A percentile compares a stretch with the other conserved stretches of the same genome.
phyloP scores from a whole-genome alignment of 176 grass and related monocot genomes.

The Phyllostachys edulis region DNA sequence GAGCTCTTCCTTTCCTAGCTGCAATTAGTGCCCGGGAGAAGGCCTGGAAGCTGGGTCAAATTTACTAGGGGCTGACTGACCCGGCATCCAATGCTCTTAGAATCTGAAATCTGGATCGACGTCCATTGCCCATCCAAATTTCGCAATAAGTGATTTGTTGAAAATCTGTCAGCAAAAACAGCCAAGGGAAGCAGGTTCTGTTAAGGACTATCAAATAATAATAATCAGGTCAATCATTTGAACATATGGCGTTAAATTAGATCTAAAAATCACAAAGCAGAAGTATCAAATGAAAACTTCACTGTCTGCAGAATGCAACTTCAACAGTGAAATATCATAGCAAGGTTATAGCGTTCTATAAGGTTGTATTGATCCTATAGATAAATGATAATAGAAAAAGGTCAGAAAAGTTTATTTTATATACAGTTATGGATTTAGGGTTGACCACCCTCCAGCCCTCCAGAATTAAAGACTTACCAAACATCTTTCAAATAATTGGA shows the following conservation, averaged over 20 bases:
- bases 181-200: background rate
- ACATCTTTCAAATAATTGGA: background rate
- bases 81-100: conserved; percentile 40
- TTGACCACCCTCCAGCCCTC: background rate
- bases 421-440: background rate
- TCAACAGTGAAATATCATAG: background rate
- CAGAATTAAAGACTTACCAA: background rate
- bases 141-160: conserved; percentile 85
- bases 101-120: conserved; percentile 86
- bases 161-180: conserved; percentile 72
- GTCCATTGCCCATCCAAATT: conserved; percentile 92
- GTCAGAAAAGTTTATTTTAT: background rate
- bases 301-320: background rate
- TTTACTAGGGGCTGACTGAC: background rate
- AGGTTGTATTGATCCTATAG: background rate
- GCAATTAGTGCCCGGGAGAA: conserved; percentile 33
- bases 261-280: background rate
- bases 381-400: background rate
- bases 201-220: background rate
- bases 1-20: conserved; percentile 58
- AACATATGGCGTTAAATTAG: background rate
- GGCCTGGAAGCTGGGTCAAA: conserved; percentile 30
- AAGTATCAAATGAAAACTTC: background rate
- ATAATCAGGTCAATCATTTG: background rate
- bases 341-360: background rate